phyloP scores from a whole-genome alignment of 805 yeast genomes.

The Kluyveromyces siamensis region DNA sequence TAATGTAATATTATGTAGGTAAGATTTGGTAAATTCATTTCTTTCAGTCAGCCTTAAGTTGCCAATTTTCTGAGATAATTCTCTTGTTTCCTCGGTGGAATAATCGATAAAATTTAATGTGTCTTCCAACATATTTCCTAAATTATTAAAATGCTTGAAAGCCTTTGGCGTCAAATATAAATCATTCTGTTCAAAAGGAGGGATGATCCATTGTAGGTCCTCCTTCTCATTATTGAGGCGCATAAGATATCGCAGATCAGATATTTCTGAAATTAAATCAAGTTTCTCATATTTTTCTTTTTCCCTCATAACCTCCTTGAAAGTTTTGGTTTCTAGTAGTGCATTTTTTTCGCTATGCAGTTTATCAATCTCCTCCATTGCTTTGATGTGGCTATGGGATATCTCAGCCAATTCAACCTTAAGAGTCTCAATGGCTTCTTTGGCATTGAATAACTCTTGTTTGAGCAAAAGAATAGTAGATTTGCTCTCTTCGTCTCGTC shows the following conservation, averaged over 20 bases:
- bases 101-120: not conserved
- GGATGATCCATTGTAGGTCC: not conserved
- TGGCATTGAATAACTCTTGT: constrained; percentile 15
- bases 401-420: constrained; percentile 9
- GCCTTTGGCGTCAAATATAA: constrained; percentile 7
- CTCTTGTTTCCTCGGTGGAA: not conserved
- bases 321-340: constrained; percentile 21
- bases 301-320: constrained; percentile 29
- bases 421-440: constrained; percentile 13
- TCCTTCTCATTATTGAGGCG: constrained; percentile 4
- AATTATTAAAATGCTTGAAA: not conserved
- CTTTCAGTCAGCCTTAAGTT: not conserved
- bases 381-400: constrained; percentile 5
- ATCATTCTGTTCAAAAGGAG: not conserved
- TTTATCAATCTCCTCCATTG: constrained; percentile 16
- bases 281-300: constrained; percentile 27
- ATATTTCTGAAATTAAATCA: constrained; percentile 37
- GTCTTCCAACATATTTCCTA: not conserved
- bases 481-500: constrained; percentile 25
- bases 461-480: constrained; percentile 5
- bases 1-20: not conserved
- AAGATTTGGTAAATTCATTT: not conserved
- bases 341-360: constrained; percentile 21
- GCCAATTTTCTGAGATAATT: not conserved
- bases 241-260: constrained; percentile 31